A percentile compares a stretch with the other conserved stretches of the same genome.
Conservation (phyloP, 176 grass and related monocot genomes). For the Elaeis guineensis region DNA sequence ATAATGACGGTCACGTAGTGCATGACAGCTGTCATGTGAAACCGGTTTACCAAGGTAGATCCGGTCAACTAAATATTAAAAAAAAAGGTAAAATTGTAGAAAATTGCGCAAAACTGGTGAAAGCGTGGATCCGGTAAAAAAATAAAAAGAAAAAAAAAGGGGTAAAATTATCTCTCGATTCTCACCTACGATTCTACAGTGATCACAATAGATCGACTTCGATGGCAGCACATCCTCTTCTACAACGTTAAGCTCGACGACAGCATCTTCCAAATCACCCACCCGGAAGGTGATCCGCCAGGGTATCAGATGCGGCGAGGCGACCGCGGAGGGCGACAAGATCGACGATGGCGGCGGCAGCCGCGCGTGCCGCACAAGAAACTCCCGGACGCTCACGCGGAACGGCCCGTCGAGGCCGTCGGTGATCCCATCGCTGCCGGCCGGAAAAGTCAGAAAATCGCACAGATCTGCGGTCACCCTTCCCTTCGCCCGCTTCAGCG, state of each 20-base stretch:
- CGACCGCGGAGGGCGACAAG: conserved; percentile 40
- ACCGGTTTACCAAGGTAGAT: too few relatives aligned
- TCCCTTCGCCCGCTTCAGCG: conserved; percentile 77
- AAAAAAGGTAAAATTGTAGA: neutral
- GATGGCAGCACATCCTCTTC: conserved; percentile 91
- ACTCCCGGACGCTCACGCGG: conserved; percentile 58
- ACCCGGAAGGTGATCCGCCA: conserved; percentile 63
- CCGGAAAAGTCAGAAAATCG: conserved; percentile 28
- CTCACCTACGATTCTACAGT: conserved; percentile 97
- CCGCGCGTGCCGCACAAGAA: conserved; percentile 58
- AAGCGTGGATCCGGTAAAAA: neutral
- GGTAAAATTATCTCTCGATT: conserved; percentile 21
- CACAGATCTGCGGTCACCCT: conserved; percentile 34
- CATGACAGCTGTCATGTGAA: too few relatives aligned
- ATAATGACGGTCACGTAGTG: too few relatives aligned
- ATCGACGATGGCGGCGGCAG: conserved; percentile 61
- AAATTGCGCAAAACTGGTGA: neutral
- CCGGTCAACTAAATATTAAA: too few relatives aligned
- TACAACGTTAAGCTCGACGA: conserved; percentile 65
- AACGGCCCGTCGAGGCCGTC: conserved; percentile 53
- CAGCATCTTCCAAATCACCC: conserved; percentile 17
- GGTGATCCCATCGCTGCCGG: conserved; percentile 10
- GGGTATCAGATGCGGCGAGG: conserved; percentile 45
- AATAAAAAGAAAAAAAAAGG: neutral
- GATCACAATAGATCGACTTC: conserved; percentile 87